A percentile compares a stretch with the other conserved stretches of the same genome.
Evolutionary conservation across 257 asterid species (phyloP).

Genomic region (Gardenia jasminoides): DNA sequence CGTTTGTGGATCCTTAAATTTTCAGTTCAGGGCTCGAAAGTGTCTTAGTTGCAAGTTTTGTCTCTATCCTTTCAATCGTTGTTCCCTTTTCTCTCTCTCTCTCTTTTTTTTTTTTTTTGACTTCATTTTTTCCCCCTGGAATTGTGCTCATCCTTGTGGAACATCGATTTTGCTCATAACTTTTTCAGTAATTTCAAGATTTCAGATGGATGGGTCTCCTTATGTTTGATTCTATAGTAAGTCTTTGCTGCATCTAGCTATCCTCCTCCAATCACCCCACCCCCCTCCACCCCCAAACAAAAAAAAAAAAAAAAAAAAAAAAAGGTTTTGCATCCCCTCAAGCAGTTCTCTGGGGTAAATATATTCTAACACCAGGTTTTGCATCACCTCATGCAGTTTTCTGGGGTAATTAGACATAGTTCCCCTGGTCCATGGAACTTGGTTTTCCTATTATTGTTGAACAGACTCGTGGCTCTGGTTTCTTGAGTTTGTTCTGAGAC

Average conservation of each 20-base stretch:
- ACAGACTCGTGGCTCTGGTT: neutral
- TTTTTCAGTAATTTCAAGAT: neutral
- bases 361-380: neutral
- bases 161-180: constrained; percentile 4
- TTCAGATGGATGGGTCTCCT: neutral
- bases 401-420: neutral
- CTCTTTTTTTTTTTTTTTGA: neutral
- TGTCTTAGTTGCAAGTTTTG: neutral
- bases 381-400: neutral
- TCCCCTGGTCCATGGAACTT: neutral
- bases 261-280: neutral
- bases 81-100: too few relatives aligned
- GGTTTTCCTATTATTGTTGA: neutral
- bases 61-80: neutral
- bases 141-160: neutral
- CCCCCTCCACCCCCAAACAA: too few relatives aligned
- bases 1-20: constrained; percentile 7
- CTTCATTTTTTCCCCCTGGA: neutral
- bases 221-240: neutral
- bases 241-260: neutral
- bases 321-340: neutral
- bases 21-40: neutral
- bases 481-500: neutral
- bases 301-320: too few relatives aligned
- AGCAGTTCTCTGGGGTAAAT: neutral